These are phyloP conservation scores for Mrakia hoshinonis DNA, from an alignment of 768 basidiomycete genomes.

Conservation along the genomic window DNA sequence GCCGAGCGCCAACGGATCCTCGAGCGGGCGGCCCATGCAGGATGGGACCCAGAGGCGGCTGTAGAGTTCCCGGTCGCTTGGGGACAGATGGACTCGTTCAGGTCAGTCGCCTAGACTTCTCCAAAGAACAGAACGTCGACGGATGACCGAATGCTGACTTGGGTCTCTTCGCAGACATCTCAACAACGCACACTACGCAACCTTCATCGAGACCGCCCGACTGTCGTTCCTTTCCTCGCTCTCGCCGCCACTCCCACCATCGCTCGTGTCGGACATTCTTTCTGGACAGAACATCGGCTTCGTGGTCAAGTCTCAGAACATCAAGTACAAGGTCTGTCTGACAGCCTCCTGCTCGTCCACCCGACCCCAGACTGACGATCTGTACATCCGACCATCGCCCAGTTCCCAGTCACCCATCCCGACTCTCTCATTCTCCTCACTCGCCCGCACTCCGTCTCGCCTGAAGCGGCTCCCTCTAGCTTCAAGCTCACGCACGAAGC, in stretches of 20 bases:
- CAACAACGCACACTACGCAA: constrained; percentile 22
- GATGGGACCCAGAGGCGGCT: constrained; percentile 14
- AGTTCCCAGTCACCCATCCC: constrained; percentile 21
- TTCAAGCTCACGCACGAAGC: constrained; percentile 18
- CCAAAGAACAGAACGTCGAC: neutral
- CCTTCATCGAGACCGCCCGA: constrained; percentile 23
- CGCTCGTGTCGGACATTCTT: constrained; percentile 2
- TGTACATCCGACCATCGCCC: neutral
- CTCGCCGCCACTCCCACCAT: constrained; percentile 4
- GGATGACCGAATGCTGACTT: neutral
- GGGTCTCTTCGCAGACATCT: constrained; percentile 7
- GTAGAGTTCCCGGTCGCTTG: constrained; percentile 27
- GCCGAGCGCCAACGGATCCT: constrained; percentile 9
- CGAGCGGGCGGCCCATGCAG: neutral
- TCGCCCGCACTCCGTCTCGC: neutral
- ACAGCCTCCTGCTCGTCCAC: neutral
- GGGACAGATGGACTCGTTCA: constrained; percentile 24
- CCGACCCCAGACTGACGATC: neutral
- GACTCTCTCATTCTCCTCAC: constrained; percentile 18
- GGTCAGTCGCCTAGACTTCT: neutral
- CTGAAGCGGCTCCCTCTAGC: constrained; percentile 8
- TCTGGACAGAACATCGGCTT: constrained; percentile 16
- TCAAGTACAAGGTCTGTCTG: constrained; percentile 12
- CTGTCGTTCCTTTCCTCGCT: constrained; percentile 17
- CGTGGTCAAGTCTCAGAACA: constrained; percentile 23